Evolutionary conservation across 306 rosid species (phyloP).

Genomic region (Aeschynomene evenia): DNA sequence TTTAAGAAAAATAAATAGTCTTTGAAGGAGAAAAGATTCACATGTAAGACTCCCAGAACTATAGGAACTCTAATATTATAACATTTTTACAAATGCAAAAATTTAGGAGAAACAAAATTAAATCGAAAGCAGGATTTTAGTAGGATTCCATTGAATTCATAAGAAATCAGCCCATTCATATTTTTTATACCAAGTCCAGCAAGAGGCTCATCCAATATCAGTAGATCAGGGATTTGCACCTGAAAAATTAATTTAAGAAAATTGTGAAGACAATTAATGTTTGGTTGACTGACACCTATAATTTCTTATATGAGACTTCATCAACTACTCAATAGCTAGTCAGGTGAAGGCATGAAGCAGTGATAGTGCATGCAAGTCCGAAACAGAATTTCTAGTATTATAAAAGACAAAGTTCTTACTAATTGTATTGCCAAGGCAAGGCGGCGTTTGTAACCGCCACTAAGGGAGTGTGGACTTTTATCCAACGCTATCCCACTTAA

Average conservation of each 20-base stretch:
- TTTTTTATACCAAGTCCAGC: slow-evolving; percentile 87
- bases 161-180: slow-evolving; percentile 14
- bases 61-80: background rate
- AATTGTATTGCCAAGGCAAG: slow-evolving; percentile 94
- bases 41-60: background rate
- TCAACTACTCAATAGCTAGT: slow-evolving; percentile 10
- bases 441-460: slow-evolving; percentile 97
- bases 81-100: background rate
- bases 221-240: slow-evolving; percentile 85
- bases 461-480: slow-evolving; percentile 87
- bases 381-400: background rate
- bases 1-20: background rate
- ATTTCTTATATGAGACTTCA: background rate
- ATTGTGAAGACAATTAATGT: slow-evolving; percentile 17
- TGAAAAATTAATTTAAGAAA: slow-evolving; percentile 44
- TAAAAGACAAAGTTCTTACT: slow-evolving; percentile 46
- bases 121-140: slow-evolving; percentile 10
- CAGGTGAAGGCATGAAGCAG: slow-evolving; percentile 29
- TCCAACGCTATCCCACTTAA: slow-evolving; percentile 81
- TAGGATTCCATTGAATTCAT: background rate
- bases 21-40: slow-evolving; percentile 8
- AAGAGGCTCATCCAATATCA: slow-evolving; percentile 94
- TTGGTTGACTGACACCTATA: slow-evolving; percentile 20
- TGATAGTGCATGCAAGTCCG: slow-evolving; percentile 1
- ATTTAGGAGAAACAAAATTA: background rate